A percentile compares a stretch with the other conserved stretches of the same genome.
Conservation (phyloP, 768 basidiomycete genomes). For the Trametes villosa region DNA sequence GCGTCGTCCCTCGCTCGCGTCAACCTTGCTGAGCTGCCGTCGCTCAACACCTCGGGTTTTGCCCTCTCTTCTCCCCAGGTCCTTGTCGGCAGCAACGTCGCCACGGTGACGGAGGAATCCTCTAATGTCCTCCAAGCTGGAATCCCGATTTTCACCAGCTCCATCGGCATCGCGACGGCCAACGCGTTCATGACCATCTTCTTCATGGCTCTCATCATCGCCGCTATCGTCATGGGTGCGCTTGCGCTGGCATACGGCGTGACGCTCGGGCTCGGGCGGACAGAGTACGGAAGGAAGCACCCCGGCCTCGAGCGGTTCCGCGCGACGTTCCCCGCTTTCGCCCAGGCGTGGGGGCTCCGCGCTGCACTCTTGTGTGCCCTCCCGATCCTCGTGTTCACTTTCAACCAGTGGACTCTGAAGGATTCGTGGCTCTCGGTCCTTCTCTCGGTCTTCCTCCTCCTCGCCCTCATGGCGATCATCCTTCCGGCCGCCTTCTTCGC, state of each 20-base stretch:
- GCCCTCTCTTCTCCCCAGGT: neutral
- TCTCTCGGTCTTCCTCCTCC: slow-evolving; percentile 72
- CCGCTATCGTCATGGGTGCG: slow-evolving; percentile 58
- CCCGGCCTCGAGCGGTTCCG: slow-evolving; percentile 27
- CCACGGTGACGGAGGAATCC: slow-evolving; percentile 65
- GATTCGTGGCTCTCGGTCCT: slow-evolving; percentile 89
- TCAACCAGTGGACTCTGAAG: slow-evolving; percentile 90
- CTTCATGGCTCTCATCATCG: slow-evolving; percentile 66
- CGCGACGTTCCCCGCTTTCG: slow-evolving; percentile 49
- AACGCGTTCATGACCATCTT: slow-evolving; percentile 94
- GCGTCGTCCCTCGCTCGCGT: slow-evolving; percentile 26
- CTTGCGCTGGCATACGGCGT: slow-evolving; percentile 57
- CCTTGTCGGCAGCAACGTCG: slow-evolving; percentile 47
- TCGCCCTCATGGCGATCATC: slow-evolving; percentile 54
- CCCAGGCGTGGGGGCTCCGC: slow-evolving; percentile 65
- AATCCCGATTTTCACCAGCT: slow-evolving; percentile 80
- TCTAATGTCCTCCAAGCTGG: slow-evolving; percentile 77
- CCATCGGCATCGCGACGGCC: slow-evolving; percentile 75
- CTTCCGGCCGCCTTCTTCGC: slow-evolving; percentile 52
- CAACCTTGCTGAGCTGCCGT: slow-evolving; percentile 17
- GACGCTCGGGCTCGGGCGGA: slow-evolving; percentile 38
- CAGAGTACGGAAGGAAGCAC: slow-evolving; percentile 27
- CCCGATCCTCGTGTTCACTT: slow-evolving; percentile 76
- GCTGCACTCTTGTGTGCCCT: slow-evolving; percentile 66
- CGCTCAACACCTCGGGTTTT: neutral